phyloP scores from a whole-genome alignment of 495 filamentous ascomycete species.

The Apodospora peruviana region DNA sequence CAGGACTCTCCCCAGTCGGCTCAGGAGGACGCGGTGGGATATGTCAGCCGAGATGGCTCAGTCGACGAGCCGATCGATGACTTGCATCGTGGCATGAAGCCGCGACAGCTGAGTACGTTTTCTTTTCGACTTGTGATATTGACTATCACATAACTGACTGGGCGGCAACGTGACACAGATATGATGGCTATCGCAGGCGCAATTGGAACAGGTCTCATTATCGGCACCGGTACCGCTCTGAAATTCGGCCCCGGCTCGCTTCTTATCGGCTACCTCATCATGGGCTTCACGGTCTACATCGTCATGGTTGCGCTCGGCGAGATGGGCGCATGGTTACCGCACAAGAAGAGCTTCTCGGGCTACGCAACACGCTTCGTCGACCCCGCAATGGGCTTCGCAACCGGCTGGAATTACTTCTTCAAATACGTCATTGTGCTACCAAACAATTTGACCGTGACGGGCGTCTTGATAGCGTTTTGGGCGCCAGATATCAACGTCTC shows the following conservation, averaged over 20 bases:
- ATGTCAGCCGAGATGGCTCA: not conserved
- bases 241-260: conserved; percentile 55
- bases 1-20: not conserved
- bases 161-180: conserved; percentile 8
- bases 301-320: conserved; percentile 49
- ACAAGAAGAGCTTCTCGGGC: conserved; percentile 51
- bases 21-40: not conserved
- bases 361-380: conserved; percentile 75
- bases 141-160: not conserved
- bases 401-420: conserved; percentile 42
- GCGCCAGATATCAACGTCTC: conserved; percentile 59
- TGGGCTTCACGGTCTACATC: conserved; percentile 44
- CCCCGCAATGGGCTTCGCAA: conserved; percentile 59
- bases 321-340: conserved; percentile 63
- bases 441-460: conserved; percentile 71
- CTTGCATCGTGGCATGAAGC: conserved; percentile 32
- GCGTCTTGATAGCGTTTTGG: conserved; percentile 70
- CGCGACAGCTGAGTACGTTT: conserved; percentile 27
- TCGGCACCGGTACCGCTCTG: conserved; percentile 22
- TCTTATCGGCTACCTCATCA: conserved; percentile 56
- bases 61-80: conserved; percentile 23
- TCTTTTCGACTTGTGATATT: not conserved
- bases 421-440: conserved; percentile 72
- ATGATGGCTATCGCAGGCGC: conserved; percentile 82
- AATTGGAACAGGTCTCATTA: conserved; percentile 58